These are phyloP conservation scores for Astrocystis sublimbata DNA, from an alignment of 495 filamentous ascomycete genomes.

Conservation along the genomic window DNA sequence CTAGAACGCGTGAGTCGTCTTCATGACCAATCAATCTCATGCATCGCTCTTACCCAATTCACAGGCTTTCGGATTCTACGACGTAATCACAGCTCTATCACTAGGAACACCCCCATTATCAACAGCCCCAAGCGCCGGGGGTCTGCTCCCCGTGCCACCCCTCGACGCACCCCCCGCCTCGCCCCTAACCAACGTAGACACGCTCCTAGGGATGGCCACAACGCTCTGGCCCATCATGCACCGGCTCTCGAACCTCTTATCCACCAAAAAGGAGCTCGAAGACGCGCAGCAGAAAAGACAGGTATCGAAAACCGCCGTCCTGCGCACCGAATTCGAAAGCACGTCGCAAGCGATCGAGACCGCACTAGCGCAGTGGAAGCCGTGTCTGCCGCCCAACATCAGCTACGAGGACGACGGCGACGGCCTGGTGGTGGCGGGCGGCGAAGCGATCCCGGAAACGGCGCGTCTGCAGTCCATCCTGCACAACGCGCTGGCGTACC, in stretches of 20 bases:
- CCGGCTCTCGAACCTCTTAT: slow-evolving; percentile 56
- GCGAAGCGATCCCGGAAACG: slow-evolving; percentile 29
- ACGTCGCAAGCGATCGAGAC: slow-evolving; percentile 57
- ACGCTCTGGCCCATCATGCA: slow-evolving; percentile 66
- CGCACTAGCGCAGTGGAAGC: slow-evolving; percentile 57
- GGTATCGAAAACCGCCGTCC: slow-evolving; percentile 50
- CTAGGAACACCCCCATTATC: slow-evolving; percentile 59
- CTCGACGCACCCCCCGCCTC: slow-evolving; percentile 46
- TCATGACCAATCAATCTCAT: background rate
- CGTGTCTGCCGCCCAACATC: slow-evolving; percentile 38
- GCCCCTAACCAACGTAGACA: slow-evolving; percentile 54
- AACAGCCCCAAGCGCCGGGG: slow-evolving; percentile 48
- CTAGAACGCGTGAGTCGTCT: slow-evolving; percentile 54
- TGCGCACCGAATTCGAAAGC: slow-evolving; percentile 56
- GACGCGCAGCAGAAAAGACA: slow-evolving; percentile 36
- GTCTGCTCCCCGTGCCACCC: slow-evolving; percentile 47
- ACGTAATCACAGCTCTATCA: slow-evolving; percentile 64
- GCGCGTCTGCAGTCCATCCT: slow-evolving; percentile 49
- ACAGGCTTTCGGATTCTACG: slow-evolving; percentile 65
- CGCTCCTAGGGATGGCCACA: slow-evolving; percentile 61
- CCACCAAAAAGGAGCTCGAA: slow-evolving; percentile 52
- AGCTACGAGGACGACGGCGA: slow-evolving; percentile 17
- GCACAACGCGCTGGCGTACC: slow-evolving; percentile 63
- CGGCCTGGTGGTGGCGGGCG: slow-evolving; percentile 17
- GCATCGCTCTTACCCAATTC: background rate